A percentile compares a stretch with the other conserved stretches of the same genome.
These are phyloP conservation scores for Botrytis byssoidea DNA, from an alignment of 2,329 filamentous ascomycete genomes.

Conservation along the genomic window DNA sequence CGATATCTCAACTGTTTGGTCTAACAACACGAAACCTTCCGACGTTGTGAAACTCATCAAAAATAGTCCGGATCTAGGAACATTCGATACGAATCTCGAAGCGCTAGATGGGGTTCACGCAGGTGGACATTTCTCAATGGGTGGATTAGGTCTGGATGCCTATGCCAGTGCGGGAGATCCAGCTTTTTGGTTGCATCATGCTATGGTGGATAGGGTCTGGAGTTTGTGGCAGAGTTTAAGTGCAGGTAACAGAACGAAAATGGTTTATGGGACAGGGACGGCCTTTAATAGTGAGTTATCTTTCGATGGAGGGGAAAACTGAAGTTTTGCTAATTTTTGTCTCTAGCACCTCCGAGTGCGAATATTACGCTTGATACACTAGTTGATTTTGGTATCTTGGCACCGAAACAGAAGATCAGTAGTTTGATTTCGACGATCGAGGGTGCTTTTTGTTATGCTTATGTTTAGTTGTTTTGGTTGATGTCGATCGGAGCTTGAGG, in stretches of 20 bases:
- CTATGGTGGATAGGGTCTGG: conserved; percentile 47
- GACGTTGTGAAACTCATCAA: background rate
- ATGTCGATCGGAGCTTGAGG: accelerated
- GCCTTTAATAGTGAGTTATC: background rate
- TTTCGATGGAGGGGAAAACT: no score
- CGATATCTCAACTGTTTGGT: background rate
- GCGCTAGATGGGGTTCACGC: conserved; percentile 11
- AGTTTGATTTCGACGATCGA: conserved; percentile 42
- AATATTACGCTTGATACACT: conserved; percentile 7
- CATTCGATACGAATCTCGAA: background rate
- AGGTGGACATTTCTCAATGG: conserved; percentile 13
- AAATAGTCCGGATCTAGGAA: background rate
- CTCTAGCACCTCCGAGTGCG: background rate
- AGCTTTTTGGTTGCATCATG: conserved; percentile 48
- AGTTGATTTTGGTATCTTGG: conserved; percentile 10
- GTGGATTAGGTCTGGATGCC: conserved; percentile 37
- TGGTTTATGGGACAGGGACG: conserved; percentile 5
- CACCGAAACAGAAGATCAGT: background rate
- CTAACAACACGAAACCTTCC: conserved; percentile 2
- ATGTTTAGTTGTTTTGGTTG: conserved; percentile 34
- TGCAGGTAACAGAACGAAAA: conserved; percentile 28
- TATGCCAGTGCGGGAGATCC: conserved; percentile 46
- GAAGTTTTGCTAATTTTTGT: background rate
- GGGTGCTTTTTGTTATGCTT: conserved; percentile 45
- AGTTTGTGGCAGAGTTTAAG: conserved; percentile 47